Evolutionary conservation across 768 basidiomycete species (phyloP).

Genomic region (Suillus ampliporus): DNA sequence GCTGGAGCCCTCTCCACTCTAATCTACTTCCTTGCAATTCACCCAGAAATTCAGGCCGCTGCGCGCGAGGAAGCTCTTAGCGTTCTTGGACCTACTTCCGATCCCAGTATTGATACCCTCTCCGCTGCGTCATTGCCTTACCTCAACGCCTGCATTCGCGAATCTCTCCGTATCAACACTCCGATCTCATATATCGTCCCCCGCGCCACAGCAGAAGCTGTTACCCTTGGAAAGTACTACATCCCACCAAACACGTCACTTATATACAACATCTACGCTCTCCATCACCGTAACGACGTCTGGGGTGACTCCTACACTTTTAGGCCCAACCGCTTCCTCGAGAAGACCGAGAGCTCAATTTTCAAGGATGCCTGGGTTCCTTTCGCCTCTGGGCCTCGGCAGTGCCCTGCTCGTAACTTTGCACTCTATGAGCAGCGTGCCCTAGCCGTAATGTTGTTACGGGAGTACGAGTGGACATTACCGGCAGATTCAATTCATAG

Average conservation of each 20-base stretch:
- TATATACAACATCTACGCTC: conserved; percentile 38
- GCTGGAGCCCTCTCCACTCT: conserved; percentile 44
- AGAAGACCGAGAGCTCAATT: conserved; percentile 1
- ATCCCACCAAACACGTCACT: conserved; percentile 38
- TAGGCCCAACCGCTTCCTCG: conserved; percentile 38
- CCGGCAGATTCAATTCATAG: conserved; percentile 34
- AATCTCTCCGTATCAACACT: conserved; percentile 43
- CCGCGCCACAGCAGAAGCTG: conserved; percentile 11
- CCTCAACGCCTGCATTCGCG: conserved; percentile 45
- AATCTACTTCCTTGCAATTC: conserved; percentile 42
- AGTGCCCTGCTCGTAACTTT: conserved; percentile 40
- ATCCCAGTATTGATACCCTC: conserved; percentile 39
- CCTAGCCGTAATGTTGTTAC: conserved; percentile 40
- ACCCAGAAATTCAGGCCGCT: conserved; percentile 42
- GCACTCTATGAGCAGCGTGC: conserved; percentile 40
- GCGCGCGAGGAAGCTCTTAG: conserved; percentile 45
- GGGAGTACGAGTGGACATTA: conserved; percentile 40
- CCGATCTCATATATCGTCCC: conserved; percentile 32
- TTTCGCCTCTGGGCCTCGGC: conserved; percentile 40
- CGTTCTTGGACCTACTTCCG: conserved; percentile 31
- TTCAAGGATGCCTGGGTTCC: conserved; percentile 30
- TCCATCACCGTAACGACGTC: conserved; percentile 35
- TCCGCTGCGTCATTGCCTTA: conserved; percentile 30
- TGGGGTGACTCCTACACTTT: conserved; percentile 38
- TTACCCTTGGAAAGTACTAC: conserved; percentile 32